Percentiles rank a stretch among this genome's conserved stretches.
These are phyloP conservation scores for Vitis hybrid DNA, from an alignment of 177 flowering plant genomes.

Conservation along the genomic window DNA sequence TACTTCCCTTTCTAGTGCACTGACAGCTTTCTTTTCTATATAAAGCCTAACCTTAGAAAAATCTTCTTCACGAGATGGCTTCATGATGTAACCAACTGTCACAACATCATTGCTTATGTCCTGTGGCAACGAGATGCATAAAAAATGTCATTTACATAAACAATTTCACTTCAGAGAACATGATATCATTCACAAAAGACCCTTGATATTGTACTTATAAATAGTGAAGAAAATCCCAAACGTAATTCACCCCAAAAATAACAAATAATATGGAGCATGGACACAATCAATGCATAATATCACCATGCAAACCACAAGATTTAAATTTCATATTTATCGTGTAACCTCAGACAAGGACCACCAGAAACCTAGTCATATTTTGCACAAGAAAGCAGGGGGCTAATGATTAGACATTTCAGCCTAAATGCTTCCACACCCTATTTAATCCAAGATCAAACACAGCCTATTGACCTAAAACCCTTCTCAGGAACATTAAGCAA, in stretches of 20 bases:
- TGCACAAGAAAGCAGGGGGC: too few species aligned
- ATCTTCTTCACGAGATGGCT: slow-evolving; percentile 90
- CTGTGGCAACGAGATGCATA: slow-evolving; percentile 32
- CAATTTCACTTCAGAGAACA: neutral
- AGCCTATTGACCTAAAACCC: too few species aligned
- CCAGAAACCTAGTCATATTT: too few species aligned
- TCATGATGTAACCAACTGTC: slow-evolving; percentile 79
- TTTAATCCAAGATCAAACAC: too few species aligned
- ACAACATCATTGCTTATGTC: slow-evolving; percentile 32
- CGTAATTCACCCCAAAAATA: neutral
- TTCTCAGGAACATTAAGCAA: too few species aligned
- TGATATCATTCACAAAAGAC: too few species aligned
- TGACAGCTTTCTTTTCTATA: neutral
- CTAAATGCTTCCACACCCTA: too few species aligned
- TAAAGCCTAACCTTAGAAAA: slow-evolving; percentile 72
- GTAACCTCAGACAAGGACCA: too few species aligned
- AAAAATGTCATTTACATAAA: slow-evolving; percentile 4
- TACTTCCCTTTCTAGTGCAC: neutral
- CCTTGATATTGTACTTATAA: too few species aligned
- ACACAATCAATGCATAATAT: neutral
- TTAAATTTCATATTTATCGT: too few species aligned
- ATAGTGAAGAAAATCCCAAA: neutral
- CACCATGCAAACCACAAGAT: too few species aligned
- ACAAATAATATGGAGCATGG: neutral
- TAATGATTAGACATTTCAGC: too few species aligned